Percentiles rank a stretch among this genome's conserved stretches.
Conservation (phyloP, 441 rosid species). For the Pelargonium fulgidum region DNA sequence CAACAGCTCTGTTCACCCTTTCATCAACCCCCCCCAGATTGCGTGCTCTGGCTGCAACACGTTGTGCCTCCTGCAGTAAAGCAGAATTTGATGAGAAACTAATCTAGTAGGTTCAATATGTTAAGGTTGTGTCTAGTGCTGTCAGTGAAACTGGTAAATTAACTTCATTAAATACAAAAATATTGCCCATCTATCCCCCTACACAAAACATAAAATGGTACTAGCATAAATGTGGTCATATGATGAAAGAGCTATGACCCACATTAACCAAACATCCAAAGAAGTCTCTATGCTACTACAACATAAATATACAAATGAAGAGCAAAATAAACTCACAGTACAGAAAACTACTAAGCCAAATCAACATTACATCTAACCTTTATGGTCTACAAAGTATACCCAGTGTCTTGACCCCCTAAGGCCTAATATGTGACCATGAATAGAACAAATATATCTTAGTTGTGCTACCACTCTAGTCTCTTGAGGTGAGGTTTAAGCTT, state of each 20-base stretch:
- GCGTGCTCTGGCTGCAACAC: conserved; percentile 47
- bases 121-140: not conserved
- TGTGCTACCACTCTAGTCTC: not conserved
- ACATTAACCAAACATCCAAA: no score
- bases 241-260: no score
- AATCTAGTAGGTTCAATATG: not conserved
- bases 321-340: not conserved
- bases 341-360: not conserved
- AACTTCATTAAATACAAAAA: no score
- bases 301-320: no score
- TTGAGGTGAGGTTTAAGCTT: not conserved
- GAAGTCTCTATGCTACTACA: no score
- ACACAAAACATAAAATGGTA: no score
- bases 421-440: not conserved
- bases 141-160: no score
- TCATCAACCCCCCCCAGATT: conserved; percentile 40
- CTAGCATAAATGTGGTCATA: no score
- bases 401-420: not conserved
- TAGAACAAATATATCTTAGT: not conserved
- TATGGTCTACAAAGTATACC: not conserved
- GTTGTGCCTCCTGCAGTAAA: conserved; percentile 50
- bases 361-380: not conserved
- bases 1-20: conserved; percentile 49
- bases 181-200: no score
- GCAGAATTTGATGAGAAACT: not conserved